These are phyloP conservation scores for Umbilicus rupestris DNA, from an alignment of 164 flowering plant species.

Conservation along the genomic window DNA sequence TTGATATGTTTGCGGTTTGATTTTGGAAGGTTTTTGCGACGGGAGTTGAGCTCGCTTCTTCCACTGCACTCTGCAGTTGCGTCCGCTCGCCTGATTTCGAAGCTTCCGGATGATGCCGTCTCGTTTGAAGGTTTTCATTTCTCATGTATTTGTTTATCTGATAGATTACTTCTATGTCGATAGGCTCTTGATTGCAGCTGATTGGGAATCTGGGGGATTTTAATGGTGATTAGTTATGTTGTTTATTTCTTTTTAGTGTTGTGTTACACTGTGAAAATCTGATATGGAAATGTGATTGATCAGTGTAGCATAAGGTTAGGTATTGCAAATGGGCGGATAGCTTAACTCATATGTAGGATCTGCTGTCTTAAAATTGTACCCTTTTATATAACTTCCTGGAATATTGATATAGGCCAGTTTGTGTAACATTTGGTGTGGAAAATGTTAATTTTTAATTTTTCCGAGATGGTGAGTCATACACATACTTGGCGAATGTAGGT, in stretches of 20 bases:
- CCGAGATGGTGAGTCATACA: background rate
- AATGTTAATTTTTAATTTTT: background rate
- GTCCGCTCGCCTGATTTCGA: slow-evolving; percentile 40
- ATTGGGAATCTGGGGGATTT: background rate
- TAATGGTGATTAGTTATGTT: background rate
- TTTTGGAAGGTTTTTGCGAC: slow-evolving; percentile 21
- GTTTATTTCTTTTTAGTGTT: background rate
- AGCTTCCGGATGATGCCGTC: slow-evolving; percentile 25
- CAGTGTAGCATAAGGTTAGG: too few species aligned
- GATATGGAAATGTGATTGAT: background rate
- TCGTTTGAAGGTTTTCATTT: slow-evolving; percentile 22
- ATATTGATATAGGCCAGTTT: background rate
- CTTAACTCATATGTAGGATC: too few species aligned
- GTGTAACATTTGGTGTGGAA: background rate
- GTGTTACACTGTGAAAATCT: background rate
- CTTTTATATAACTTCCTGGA: background rate
- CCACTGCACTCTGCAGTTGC: slow-evolving; percentile 37
- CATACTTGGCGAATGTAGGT: background rate
- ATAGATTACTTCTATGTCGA: background rate
- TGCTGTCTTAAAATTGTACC: background rate
- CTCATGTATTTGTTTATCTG: background rate
- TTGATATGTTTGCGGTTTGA: background rate
- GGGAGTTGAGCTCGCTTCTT: slow-evolving; percentile 32
- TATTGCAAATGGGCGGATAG: too few species aligned
- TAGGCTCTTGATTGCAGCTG: background rate